Evolutionary conservation across 371 early-diverging fungal genomes (phyloP), one percentile per base, ranked within the genome.

Genomic region (Lichtheimia corymbifera): DNA sequence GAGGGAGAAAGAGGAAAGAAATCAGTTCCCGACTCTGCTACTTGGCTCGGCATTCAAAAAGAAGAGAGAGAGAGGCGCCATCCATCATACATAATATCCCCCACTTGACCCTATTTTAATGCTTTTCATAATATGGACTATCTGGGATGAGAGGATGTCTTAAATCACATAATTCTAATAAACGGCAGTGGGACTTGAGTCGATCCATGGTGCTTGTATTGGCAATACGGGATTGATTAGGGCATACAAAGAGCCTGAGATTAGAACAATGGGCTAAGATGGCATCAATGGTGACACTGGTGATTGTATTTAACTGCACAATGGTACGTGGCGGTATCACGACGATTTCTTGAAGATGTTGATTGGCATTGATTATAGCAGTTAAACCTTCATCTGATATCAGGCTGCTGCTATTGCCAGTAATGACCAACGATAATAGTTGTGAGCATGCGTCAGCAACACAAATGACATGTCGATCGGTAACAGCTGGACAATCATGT

Each of bases 211-310:
- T 47, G 17, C 18, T 22, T 7, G 22, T 22, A 5, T 47, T n/a
- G 17, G 47, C 47, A 17, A 47, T 13, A 18, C 47, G n/a, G 5
- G 47, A 47, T 47, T 47, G 47, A 5, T 22, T 22, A 17, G 47
- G 47, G 14, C 47, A 47, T n/a, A 47, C 47, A 22, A 47, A 47
- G 18, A 18, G n/a, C 47, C 22, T 47, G 47, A 47, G 47, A 47
- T 47, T 47, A 5, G n/a, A 18, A 22, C 47, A 47, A 1, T 47
- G 17, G 11, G 47, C 14, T 5, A 47, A 7, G 7, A 47, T n/a
- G 22, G 47, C n/a, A n/a, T 47, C 47, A n/a, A 47, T 22, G n/a
- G 47, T 47, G 47, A n/a, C 18, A 47, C 11, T 18, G n/a, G 47
- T 47, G 47, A 47, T 47, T 47, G 47, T 47, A 47, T 47, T 47